Evolutionary conservation across 2,329 filamentous ascomycete species (phyloP).

Genomic region (Trichoderma atroviride): DNA sequence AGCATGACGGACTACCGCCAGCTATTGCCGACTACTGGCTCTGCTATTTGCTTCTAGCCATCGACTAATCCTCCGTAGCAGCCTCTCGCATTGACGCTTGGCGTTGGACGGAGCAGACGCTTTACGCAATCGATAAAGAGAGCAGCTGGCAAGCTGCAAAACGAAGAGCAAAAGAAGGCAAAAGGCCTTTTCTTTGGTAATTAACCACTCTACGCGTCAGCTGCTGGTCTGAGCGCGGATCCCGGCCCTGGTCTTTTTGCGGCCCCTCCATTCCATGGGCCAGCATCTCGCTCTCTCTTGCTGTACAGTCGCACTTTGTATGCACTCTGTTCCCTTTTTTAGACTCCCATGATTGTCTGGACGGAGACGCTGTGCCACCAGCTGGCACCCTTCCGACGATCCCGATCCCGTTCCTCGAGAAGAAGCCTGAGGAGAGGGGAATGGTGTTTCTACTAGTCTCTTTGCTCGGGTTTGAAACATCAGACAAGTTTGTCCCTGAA

Average conservation of each 20-base stretch:
- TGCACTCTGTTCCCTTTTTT: not conserved
- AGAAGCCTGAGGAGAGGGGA: constrained; percentile 5
- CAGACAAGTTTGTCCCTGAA: not conserved
- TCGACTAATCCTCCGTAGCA: not conserved
- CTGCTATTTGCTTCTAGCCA: not conserved
- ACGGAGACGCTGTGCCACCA: not conserved
- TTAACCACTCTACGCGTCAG: constrained; percentile 6
- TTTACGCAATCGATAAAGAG: not conserved
- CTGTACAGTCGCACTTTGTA: not conserved
- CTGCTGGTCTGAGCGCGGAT: not conserved
- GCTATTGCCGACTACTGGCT: constrained; percentile 1
- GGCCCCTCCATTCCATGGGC: constrained; percentile 6
- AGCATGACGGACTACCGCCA: not conserved
- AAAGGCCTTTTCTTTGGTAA: not conserved
- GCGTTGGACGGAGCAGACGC: not conserved
- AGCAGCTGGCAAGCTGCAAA: not conserved
- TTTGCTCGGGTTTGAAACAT: not conserved
- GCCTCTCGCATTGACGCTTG: constrained; percentile 9
- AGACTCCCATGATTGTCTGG: not conserved
- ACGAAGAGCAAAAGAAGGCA: not conserved
- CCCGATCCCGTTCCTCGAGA: not conserved
- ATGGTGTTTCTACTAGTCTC: constrained; percentile 17
- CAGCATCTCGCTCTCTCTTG: not conserved
- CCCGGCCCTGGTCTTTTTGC: not conserved
- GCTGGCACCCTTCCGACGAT: constrained; percentile 8